Conservation (phyloP, 805 yeast genomes). For the Spathaspora gorwiae region DNA sequence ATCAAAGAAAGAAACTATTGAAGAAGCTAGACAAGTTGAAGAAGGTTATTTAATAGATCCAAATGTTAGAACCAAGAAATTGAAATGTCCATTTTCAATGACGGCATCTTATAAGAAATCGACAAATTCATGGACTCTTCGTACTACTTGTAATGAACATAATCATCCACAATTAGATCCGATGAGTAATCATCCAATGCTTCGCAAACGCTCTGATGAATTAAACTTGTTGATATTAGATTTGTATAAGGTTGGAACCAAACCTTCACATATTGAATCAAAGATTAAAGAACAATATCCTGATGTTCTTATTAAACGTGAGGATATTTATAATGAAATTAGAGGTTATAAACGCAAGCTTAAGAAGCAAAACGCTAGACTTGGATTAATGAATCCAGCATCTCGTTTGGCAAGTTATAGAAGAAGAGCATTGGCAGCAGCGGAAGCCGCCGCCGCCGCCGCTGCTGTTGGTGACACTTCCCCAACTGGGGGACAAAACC, state of each 20-base stretch:
- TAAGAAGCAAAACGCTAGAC: slow-evolving; percentile 32
- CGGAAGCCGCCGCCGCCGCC: slow-evolving; percentile 5
- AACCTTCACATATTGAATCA: slow-evolving; percentile 50
- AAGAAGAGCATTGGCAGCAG: slow-evolving; percentile 2
- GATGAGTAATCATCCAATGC: slow-evolving; percentile 51
- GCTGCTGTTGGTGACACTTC: neutral
- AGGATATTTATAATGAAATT: slow-evolving; percentile 55
- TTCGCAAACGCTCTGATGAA: slow-evolving; percentile 50
- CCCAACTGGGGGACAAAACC: neutral
- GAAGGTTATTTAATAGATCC: slow-evolving; percentile 36
- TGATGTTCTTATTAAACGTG: slow-evolving; percentile 51
- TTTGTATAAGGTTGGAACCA: slow-evolving; percentile 50
- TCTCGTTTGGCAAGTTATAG: slow-evolving; percentile 5
- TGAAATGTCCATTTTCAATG: slow-evolving; percentile 57
- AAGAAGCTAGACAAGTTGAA: slow-evolving; percentile 14
- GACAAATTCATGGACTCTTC: slow-evolving; percentile 47
- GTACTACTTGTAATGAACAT: slow-evolving; percentile 53
- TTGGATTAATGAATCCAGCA: slow-evolving; percentile 6
- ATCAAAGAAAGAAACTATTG: slow-evolving; percentile 18
- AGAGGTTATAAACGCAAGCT: slow-evolving; percentile 51
- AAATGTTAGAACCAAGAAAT: slow-evolving; percentile 45
- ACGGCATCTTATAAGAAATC: slow-evolving; percentile 51
- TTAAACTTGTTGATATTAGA: slow-evolving; percentile 49
- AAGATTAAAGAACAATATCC: slow-evolving; percentile 49
- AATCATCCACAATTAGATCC: slow-evolving; percentile 58